Base-by-base conservation (phyloP, 768 basidiomycete genomes). In the Amanita fuliginea region DNA sequence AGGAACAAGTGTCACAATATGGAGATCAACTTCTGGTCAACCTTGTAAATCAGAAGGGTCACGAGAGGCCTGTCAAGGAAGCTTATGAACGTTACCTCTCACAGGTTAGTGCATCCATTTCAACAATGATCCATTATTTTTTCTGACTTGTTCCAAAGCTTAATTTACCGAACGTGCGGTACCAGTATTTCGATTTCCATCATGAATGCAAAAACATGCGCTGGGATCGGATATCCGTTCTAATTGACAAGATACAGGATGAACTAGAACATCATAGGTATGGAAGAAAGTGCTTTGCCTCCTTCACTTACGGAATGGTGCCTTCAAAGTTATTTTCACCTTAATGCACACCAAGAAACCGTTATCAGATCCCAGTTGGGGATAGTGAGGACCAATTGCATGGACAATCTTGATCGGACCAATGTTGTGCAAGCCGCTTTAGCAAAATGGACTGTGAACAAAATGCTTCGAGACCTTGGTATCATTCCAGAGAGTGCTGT, bases 181-280 rank as follows among this genome's bases (percentile, higher is more conserved):
- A 99, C 60, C 74, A 86, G 55, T 96, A 97, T 68, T 99, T 97
- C 58, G 96, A 99, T 61, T 99, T 99, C 71, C 95, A 97, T 63
- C 82, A 77, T 53, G 93, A 98, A 64, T 97, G 94, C 72, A 86
- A 80, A 61, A 75, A 86, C 43, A 89, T 98, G 85, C 83, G 89
- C 36, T 99, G 91, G 81, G 91, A 99, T 61, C 79, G 93, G 41
- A 89, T 99, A 54, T 78, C 78, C 47, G 63, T 91, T 13, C 73
- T 99, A 35, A 76, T 94, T 39, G 88, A 91, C 54, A 71, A 74
- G 48, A 62, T 97, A 44, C 74, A 82, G 55, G 77, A 83, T 26
- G 84, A 88, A 54, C 66, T 93, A 30, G 64, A 71, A 36, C 70
- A 68, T 49, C 75, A 89, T 54, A 85, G 87, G 89, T 86, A 57